phyloP scores from a whole-genome alignment of 768 basidiomycete species.

The Leccinum disarticulatum region DNA sequence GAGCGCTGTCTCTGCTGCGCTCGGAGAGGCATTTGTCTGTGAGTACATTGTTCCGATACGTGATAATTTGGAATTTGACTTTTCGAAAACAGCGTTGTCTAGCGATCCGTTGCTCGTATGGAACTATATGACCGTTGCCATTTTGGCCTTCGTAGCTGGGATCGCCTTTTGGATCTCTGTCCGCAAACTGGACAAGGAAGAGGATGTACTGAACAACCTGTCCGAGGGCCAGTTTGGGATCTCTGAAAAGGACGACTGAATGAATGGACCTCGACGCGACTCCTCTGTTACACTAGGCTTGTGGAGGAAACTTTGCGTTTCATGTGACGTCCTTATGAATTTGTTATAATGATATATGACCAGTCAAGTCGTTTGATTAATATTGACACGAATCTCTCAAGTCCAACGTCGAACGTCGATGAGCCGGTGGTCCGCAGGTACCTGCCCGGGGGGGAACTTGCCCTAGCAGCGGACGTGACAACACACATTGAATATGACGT shows the following conservation, averaged over 20 bases:
- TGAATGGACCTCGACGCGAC: background rate
- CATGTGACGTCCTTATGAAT: background rate
- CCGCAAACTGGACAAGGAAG: slow-evolving; percentile 56
- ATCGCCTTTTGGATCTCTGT: slow-evolving; percentile 53
- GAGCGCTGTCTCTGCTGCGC: slow-evolving; percentile 56
- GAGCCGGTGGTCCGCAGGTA: too few species aligned
- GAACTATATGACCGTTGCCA: slow-evolving; percentile 66
- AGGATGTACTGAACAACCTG: slow-evolving; percentile 63
- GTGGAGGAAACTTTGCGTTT: background rate
- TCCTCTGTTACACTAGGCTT: background rate
- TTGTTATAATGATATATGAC: background rate
- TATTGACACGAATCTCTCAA: too few species aligned
- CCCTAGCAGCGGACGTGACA: background rate
- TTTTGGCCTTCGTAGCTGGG: slow-evolving; percentile 53
- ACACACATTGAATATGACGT: slow-evolving; percentile 10
- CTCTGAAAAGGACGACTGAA: slow-evolving; percentile 1
- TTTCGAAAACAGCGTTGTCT: slow-evolving; percentile 48
- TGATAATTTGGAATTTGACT: background rate
- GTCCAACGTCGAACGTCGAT: too few species aligned
- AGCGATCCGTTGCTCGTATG: slow-evolving; percentile 71
- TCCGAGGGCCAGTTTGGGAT: slow-evolving; percentile 35
- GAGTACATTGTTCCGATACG: slow-evolving; percentile 16
- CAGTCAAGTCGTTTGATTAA: background rate
- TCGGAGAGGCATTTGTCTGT: slow-evolving; percentile 75
- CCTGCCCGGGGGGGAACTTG: too few species aligned